Percentiles rank a stretch among this genome's conserved stretches.
Conservation (phyloP, 83 land plant species). For the Larix sibirica region DNA sequence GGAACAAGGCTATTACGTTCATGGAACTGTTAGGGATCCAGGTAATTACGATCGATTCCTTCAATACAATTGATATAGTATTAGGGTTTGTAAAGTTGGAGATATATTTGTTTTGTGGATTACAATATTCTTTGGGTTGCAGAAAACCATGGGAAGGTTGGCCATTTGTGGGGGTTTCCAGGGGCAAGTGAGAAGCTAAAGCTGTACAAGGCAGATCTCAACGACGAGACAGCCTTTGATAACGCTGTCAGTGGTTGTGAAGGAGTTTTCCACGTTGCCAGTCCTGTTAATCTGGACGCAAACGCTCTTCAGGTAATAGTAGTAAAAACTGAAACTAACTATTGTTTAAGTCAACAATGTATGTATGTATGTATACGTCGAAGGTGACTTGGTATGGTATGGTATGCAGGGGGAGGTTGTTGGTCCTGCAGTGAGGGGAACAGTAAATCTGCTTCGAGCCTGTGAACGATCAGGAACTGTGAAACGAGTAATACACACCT, state of each 20-base stretch:
- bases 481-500: conserved; percentile 74
- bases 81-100: too few relatives aligned
- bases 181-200: conserved; percentile 35
- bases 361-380: too few relatives aligned
- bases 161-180: conserved; percentile 42
- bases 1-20: conserved; percentile 36
- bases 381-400: background rate
- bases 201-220: conserved; percentile 55
- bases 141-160: conserved; percentile 47
- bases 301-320: conserved; percentile 36
- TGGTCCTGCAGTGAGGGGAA: conserved; percentile 84
- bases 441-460: conserved; percentile 77
- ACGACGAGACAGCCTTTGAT: conserved; percentile 34
- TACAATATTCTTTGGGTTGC: background rate
- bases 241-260: conserved; percentile 49
- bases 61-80: too few relatives aligned
- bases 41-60: conserved; percentile 9
- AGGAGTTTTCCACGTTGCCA: conserved; percentile 66
- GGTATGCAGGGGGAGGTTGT: conserved; percentile 63
- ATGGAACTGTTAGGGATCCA: conserved; percentile 54
- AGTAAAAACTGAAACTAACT: background rate
- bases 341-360: background rate
- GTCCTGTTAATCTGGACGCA: conserved; percentile 43
- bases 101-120: too few relatives aligned
- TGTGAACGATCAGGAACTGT: conserved; percentile 60